Evolutionary conservation across 2,329 filamentous ascomycete genomes (phyloP).

Genomic region (Xylariales sp.): DNA sequence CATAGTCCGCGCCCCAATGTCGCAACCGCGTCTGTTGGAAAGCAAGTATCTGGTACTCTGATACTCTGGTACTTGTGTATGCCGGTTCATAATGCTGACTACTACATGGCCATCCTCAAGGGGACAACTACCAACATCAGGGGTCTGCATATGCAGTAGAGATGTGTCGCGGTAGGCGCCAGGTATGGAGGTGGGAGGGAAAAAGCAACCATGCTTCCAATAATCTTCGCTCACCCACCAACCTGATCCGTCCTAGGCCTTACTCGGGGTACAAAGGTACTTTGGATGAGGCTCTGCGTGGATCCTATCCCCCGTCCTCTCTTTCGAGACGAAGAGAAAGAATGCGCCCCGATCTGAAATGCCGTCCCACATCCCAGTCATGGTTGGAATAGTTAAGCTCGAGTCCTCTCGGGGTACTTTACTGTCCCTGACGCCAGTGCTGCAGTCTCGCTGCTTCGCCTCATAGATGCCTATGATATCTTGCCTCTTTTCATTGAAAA

Average conservation of each 20-base stretch:
- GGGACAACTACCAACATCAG: not conserved
- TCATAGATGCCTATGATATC: not conserved
- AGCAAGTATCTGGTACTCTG: no score
- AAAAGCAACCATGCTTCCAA: not conserved
- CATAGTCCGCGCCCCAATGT: no score
- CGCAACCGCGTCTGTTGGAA: no score
- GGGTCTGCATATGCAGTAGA: not conserved
- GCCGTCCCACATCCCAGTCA: no score
- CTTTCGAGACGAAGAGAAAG: not conserved
- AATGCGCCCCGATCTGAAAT: not conserved
- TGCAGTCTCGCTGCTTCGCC: slow-evolving; percentile 4
- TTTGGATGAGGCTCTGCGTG: slow-evolving; percentile 6
- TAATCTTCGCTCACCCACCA: no score
- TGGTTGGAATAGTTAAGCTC: slow-evolving; percentile 3
- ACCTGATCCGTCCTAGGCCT: no score
- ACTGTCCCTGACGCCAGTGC: not conserved
- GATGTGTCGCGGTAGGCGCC: no score
- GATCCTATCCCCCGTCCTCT: not conserved
- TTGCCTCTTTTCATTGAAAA: not conserved
- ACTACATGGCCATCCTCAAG: not conserved
- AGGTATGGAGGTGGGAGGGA: not conserved
- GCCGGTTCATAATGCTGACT: not conserved
- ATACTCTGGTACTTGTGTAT: not conserved
- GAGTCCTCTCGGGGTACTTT: not conserved
- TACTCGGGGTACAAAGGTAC: slow-evolving; percentile 1